phyloP scores from a whole-genome alignment of 2,329 filamentous ascomycete genomes.

The Neopestalotiopsis sp. region DNA sequence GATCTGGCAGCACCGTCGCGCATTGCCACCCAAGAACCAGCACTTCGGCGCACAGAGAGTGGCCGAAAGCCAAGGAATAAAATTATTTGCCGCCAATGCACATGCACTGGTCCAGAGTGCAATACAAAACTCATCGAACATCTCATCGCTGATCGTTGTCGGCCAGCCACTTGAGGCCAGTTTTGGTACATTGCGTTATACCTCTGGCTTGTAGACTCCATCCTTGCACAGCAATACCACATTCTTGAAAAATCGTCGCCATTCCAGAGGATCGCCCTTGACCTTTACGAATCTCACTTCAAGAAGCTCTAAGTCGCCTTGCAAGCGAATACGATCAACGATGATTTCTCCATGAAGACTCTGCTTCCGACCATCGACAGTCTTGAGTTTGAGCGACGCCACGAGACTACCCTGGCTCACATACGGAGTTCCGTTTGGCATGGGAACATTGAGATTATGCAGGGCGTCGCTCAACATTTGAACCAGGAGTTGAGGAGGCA shows the following conservation, averaged over 20 bases:
- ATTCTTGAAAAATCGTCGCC: constrained; percentile 96
- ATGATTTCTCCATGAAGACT: constrained; percentile 76
- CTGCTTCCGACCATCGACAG: constrained; percentile 75
- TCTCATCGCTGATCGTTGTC: not conserved
- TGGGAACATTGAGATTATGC: constrained; percentile 83
- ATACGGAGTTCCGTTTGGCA: constrained; percentile 55
- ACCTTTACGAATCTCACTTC: constrained; percentile 93
- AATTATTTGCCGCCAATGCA: no score
- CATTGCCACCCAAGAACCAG: no score
- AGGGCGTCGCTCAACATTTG: constrained; percentile 82
- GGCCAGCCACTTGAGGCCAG: not conserved
- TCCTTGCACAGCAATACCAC: constrained; percentile 88
- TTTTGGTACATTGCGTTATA: constrained; percentile 24
- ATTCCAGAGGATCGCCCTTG: constrained; percentile 95
- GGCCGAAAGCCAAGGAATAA: no score
- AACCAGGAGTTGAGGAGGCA: constrained; percentile 76
- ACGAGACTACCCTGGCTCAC: constrained; percentile 58
- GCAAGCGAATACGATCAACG: constrained; percentile 69
- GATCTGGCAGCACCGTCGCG: no score
- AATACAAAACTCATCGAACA: not conserved
- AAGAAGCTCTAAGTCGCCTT: constrained; percentile 65
- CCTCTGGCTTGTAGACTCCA: constrained; percentile 71
- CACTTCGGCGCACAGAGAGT: no score
- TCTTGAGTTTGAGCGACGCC: constrained; percentile 74
- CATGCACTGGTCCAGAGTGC: not conserved